Evolutionary conservation across 345 rosid genomes (phyloP), one percentile per base, ranked within the genome.

Genomic region (Dipteronia dyeriana): DNA sequence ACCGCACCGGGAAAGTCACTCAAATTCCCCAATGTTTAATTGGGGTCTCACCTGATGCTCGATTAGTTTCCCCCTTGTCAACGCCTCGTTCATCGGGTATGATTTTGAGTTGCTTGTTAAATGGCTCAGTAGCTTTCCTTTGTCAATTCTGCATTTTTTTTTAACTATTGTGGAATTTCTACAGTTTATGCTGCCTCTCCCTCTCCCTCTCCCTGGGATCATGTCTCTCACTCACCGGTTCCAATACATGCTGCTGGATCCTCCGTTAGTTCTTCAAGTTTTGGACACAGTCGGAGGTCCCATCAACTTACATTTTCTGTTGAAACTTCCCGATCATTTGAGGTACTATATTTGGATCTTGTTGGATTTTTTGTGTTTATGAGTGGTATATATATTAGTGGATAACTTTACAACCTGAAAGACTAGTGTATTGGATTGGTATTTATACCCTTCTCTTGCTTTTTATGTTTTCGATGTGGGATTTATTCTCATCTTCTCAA

Each of bases 1-100:
- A 43, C 98, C 99, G n/a, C 85, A 67, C 12, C 81, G 88, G 23
- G 95, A 90, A 67, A 75, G 88, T 81, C 81, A 82, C 75, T 91
- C 91, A 78, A 79, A 80, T 85, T 77, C 97, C 38, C 99, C 99
- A n/a, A 92, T 96, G 98, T 82, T 82, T 90, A 41, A 71, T 88
- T 77, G 97, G 97, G 71, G 90, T 88, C 57, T 96, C 99, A 56
- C 99, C 99, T 78, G 99, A 96, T 87, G 97, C 97, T 76, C 90
- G 98, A 80, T 81, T 96, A 80, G 90, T 91, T 82, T 96, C 98
- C 75, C 98, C 99, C 25, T 94, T 97, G 97, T 75, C 86, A 85
- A 92, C 99, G 34, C 97, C 98, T 78, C 90, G 70, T 57, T 88
- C 90, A 61, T 75, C 79, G 70, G 91, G 98, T 92, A 87, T 78